These are phyloP conservation scores for Nasturtium officinale DNA, from an alignment of 345 rosid genomes.

Conservation along the genomic window DNA sequence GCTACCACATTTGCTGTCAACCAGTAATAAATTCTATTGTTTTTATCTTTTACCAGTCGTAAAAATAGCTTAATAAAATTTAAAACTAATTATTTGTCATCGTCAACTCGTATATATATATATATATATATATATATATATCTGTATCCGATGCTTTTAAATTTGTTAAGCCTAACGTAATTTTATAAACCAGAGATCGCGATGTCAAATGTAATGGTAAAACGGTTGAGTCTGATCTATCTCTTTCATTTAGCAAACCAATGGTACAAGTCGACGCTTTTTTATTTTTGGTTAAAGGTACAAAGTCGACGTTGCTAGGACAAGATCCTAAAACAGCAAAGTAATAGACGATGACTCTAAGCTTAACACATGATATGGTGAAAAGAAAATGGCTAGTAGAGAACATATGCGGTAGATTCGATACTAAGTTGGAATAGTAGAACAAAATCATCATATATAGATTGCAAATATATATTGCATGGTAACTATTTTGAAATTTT, in stretches of 20 bases:
- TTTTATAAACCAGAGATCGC: background rate
- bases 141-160: too few species aligned
- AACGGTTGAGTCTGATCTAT: background rate
- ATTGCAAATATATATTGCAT: constrained; percentile 19
- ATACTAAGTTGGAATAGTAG: constrained; percentile 6
- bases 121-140: too few species aligned
- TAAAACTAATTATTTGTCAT: too few species aligned
- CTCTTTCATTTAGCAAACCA: background rate
- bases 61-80: too few species aligned
- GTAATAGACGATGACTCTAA: constrained; percentile 34
- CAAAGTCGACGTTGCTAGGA: background rate
- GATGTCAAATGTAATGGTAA: background rate
- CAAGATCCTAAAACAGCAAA: constrained; percentile 5
- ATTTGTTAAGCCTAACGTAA: background rate
- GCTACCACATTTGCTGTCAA: too few species aligned
- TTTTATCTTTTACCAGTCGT: too few species aligned
- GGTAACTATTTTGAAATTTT: constrained; percentile 15
- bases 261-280: background rate
- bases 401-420: constrained; percentile 24
- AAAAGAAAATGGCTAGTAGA: constrained; percentile 1
- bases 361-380: constrained; percentile 30
- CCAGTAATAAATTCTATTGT: too few species aligned
- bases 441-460: constrained; percentile 15
- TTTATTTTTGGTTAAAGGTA: background rate
- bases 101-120: too few species aligned